A percentile compares a stretch with the other conserved stretches of the same genome.
Conservation (phyloP, 345 rosid species). For the Cardamine resedifolia region DNA sequence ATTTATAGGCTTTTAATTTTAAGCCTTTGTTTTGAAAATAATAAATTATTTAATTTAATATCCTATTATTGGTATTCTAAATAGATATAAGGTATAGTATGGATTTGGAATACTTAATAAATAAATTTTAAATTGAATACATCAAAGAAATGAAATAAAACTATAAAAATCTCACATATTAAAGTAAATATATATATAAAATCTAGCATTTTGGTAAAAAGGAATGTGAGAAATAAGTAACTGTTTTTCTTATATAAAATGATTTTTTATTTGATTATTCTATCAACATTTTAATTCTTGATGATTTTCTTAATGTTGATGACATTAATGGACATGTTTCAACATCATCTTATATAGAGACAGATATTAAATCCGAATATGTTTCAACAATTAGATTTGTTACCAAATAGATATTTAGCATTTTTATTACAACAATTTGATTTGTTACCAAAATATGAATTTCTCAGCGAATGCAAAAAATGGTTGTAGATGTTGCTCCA, state of each 20-base stretch:
- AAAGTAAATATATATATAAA: no score
- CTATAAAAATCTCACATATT: no score
- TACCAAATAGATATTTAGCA: neutral
- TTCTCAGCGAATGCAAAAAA: neutral
- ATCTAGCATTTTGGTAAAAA: neutral
- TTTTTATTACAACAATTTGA: neutral
- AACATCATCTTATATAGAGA: neutral
- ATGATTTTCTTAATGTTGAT: neutral
- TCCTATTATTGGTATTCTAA: neutral
- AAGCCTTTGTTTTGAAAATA: neutral
- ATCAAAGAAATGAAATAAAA: no score
- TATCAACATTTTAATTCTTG: no score
- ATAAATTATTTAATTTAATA: no score
- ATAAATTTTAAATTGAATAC: no score
- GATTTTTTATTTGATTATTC: neutral
- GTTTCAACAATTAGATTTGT: neutral
- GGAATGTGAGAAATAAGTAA: neutral
- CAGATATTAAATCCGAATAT: neutral
- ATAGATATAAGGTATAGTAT: no score
- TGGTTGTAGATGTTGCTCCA: neutral
- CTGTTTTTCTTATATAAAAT: no score
- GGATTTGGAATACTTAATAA: no score
- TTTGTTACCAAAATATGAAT: neutral
- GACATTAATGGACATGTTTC: neutral
- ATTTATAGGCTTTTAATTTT: constrained; percentile 7